phyloP scores from a whole-genome alignment of 768 basidiomycete species.

The Russula compacta region DNA sequence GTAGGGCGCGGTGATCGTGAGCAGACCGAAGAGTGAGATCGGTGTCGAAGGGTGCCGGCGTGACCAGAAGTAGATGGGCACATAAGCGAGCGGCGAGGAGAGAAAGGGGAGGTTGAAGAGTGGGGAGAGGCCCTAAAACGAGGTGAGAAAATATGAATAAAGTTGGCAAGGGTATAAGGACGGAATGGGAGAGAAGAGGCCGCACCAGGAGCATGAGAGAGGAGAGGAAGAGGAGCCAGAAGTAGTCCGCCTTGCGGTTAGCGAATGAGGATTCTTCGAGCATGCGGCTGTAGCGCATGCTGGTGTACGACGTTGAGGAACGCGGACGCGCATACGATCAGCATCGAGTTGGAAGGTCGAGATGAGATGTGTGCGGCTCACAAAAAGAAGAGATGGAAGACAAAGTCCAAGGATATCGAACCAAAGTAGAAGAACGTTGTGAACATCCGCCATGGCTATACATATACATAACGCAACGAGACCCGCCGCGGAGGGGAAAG shows the following conservation, averaged over 20 bases:
- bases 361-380: slow-evolving; percentile 36
- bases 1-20: slow-evolving; percentile 94
- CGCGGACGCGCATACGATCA: not conserved
- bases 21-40: slow-evolving; percentile 91
- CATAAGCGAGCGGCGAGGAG: slow-evolving; percentile 86
- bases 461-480: too few species aligned
- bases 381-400: slow-evolving; percentile 99
- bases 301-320: slow-evolving; percentile 26
- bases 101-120: slow-evolving; percentile 89
- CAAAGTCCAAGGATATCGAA: slow-evolving; percentile 82
- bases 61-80: slow-evolving; percentile 97
- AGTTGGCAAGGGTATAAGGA: not conserved
- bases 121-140: slow-evolving; percentile 79
- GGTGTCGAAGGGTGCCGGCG: slow-evolving; percentile 88
- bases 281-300: slow-evolving; percentile 96
- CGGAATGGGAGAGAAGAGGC: slow-evolving; percentile 4
- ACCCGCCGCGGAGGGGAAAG: slow-evolving; percentile 2
- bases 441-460: slow-evolving; percentile 74
- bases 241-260: slow-evolving; percentile 86
- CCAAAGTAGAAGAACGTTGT: slow-evolving; percentile 98
- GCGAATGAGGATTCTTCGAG: slow-evolving; percentile 95
- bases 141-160: not conserved
- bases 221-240: slow-evolving; percentile 86
- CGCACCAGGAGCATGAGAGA: slow-evolving; percentile 78
- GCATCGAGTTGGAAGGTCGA: not conserved